Conservation (phyloP, 2,329 filamentous ascomycete species). For the Epichloe scottii region DNA sequence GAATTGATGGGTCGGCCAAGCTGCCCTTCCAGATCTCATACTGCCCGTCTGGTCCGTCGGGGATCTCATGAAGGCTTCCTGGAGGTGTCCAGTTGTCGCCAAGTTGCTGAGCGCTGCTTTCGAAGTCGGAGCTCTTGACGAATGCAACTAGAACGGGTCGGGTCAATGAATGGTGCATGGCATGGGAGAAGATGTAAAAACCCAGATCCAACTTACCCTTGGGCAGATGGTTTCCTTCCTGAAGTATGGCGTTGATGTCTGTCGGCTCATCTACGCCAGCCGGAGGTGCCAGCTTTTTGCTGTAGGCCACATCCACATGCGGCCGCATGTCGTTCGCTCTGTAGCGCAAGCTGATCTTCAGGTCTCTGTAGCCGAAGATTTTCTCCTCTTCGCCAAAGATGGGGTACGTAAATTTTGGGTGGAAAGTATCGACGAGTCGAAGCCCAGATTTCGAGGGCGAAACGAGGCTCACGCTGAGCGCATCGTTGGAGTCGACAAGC, state of each 20-base stretch:
- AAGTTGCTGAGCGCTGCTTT: slow-evolving; percentile 38
- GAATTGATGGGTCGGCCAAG: slow-evolving; percentile 56
- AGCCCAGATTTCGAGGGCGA: slow-evolving; percentile 34
- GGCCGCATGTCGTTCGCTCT: slow-evolving; percentile 65
- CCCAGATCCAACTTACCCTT: slow-evolving; percentile 31
- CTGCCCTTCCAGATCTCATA: slow-evolving; percentile 81
- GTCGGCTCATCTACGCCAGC: slow-evolving; percentile 52
- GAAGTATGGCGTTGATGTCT: slow-evolving; percentile 54
- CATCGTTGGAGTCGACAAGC: slow-evolving; percentile 49
- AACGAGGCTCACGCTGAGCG: slow-evolving; percentile 48
- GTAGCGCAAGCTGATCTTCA: slow-evolving; percentile 61
- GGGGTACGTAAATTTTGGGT: slow-evolving; percentile 78
- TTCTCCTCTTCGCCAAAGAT: slow-evolving; percentile 89
- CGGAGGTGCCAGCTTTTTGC: slow-evolving; percentile 56
- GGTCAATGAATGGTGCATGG: background rate
- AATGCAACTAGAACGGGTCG: slow-evolving; percentile 46
- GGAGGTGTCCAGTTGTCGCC: slow-evolving; percentile 52
- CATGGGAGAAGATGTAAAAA: slow-evolving; percentile 4
- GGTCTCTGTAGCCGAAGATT: slow-evolving; percentile 79
- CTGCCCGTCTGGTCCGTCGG: slow-evolving; percentile 46
- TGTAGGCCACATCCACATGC: slow-evolving; percentile 57
- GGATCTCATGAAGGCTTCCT: slow-evolving; percentile 55
- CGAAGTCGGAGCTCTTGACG: slow-evolving; percentile 47
- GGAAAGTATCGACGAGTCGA: slow-evolving; percentile 55
- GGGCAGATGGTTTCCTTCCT: slow-evolving; percentile 54